Percentiles rank a stretch among this genome's conserved stretches.
Conservation (phyloP, 2,329 filamentous ascomycete genomes). For the Fusarium sp. region DNA sequence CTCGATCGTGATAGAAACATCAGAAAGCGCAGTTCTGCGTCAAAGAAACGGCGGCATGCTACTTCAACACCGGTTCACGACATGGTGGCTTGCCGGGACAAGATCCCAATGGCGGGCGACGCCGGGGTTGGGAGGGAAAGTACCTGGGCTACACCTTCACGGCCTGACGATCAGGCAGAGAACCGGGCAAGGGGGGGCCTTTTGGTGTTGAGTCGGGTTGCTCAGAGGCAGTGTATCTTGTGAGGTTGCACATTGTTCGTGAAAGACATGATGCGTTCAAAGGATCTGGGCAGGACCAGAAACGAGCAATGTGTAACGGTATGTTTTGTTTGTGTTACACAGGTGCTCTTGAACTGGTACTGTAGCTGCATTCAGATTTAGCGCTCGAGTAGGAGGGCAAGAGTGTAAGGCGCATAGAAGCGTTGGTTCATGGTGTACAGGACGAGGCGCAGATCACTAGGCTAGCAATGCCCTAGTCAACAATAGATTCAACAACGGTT, state of each 20-base stretch:
- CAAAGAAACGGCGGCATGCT: constrained; percentile 18
- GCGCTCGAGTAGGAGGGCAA: constrained; percentile 3
- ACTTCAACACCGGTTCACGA: constrained; percentile 18
- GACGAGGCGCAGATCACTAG: neutral
- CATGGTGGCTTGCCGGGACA: constrained; percentile 24
- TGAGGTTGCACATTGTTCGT: constrained; percentile 13
- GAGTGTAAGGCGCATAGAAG: constrained; percentile 10
- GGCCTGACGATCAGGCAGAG: constrained; percentile 41
- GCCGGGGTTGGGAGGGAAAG: constrained; percentile 15
- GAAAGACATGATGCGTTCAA: constrained; percentile 32
- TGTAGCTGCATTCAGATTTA: constrained; percentile 26
- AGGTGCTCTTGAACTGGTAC: constrained; percentile 10
- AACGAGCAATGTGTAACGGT: constrained; percentile 41
- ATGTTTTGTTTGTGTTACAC: constrained; percentile 44
- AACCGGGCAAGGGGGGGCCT: constrained; percentile 18
- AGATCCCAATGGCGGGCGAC: constrained; percentile 8
- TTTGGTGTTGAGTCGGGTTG: constrained; percentile 24
- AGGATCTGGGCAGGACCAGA: constrained; percentile 37
- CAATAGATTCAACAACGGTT: constrained; percentile 1
- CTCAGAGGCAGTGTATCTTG: constrained; percentile 30
- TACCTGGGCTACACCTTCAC: constrained; percentile 24
- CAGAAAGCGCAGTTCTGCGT: constrained; percentile 7
- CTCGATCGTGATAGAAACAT: neutral
- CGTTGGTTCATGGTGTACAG: constrained; percentile 19
- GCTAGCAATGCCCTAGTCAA: neutral